Evolutionary conservation across 306 rosid genomes (phyloP), one percentile per base, ranked within the genome.

Genomic region (Cucurbita moschata): DNA sequence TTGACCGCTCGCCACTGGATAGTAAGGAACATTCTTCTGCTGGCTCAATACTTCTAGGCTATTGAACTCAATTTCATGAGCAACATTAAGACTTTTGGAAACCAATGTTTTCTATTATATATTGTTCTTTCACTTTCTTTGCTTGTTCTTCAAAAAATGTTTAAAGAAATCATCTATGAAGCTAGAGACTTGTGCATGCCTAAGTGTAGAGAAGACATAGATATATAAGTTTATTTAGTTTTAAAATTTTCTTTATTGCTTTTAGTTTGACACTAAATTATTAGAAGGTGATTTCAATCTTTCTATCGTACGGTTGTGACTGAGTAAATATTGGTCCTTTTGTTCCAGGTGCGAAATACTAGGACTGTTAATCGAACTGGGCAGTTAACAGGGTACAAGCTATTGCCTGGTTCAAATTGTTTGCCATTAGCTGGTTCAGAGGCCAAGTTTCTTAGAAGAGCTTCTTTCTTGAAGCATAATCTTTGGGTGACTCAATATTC

Each of bases 1-100:
- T 81, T 83, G 77, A 75, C 89, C 38, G 92, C 96, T 75, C 89
- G 97, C 56, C 97, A 91, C 74, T 91, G 97, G 97, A 88, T 91
- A 78, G 96, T 91, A 87, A 88, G 89, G 78, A 77, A 76, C 72
- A 15, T 66, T 47, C 76, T 71, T 53, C 0, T 7, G 6, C 73
- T 67, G 56, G 13, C 7, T 42, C 71, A 46, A 67, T 13, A 65
- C 30, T 42, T 42, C 35, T 65, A 18, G 13, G n/a, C 71, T 42
- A 10, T 10, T 42, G 71, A 65, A 18, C 71, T 42, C 52, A 10
- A 5, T 65, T 65, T 65, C 16, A 40, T 42, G 51, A 30, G 40
- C 70, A 26, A 26, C 9, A 64, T 21, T 21, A 11, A 18, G 44
- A 66, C 54, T 42, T 40, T n/a, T 18, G 30, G 71, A 18, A 39